phyloP scores from a whole-genome alignment of 352 stramenopile genomes.

The Globisporangium barbulae region DNA sequence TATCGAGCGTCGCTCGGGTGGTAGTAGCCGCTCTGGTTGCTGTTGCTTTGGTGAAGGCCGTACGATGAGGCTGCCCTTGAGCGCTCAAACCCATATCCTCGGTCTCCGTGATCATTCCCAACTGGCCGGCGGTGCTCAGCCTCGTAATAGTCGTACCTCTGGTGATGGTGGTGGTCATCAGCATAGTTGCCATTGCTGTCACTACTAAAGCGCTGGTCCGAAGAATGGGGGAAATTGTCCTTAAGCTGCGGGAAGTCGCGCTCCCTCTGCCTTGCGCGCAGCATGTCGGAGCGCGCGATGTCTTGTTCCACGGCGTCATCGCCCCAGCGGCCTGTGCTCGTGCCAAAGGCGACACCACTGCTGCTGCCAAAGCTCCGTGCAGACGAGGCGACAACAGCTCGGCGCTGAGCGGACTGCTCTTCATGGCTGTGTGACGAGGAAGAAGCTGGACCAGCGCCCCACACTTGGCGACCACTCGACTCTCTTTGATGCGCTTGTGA shows the following conservation, averaged over 20 bases:
- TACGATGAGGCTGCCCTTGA: neutral
- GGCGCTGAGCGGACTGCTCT: neutral
- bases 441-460: neutral
- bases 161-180: neutral
- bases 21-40: neutral
- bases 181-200: neutral
- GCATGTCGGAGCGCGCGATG: conserved; percentile 31
- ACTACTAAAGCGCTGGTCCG: conserved; percentile 10
- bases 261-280: conserved; percentile 24
- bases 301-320: conserved; percentile 75
- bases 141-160: neutral
- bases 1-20: conserved; percentile 13
- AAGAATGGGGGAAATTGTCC: conserved; percentile 18
- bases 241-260: conserved; percentile 44
- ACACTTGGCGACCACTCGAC: neutral
- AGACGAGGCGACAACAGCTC: neutral
- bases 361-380: neutral
- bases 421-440: neutral
- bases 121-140: neutral
- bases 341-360: neutral
- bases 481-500: neutral
- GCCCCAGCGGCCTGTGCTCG: conserved; percentile 49
- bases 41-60: neutral
- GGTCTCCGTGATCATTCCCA: neutral
- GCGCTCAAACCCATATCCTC: neutral